Conservation (phyloP, 805 yeast genomes). For the Candida germanica region DNA sequence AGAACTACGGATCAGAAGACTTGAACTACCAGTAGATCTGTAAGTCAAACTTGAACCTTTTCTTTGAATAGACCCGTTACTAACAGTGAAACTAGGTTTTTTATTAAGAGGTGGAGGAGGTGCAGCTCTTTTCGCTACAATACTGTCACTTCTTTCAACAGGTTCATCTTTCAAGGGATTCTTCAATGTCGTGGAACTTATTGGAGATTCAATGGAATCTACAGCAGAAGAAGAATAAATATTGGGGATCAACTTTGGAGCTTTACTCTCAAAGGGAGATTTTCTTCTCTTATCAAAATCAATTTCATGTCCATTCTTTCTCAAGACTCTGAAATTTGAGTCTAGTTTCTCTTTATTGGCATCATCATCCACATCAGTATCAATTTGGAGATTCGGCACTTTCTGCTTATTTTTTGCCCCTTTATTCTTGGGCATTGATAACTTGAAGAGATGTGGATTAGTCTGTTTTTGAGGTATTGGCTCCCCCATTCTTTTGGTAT, state of each 20-base stretch:
- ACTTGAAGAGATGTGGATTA: slow-evolving; percentile 9
- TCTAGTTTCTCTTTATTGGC: not conserved
- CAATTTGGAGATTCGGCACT: slow-evolving; percentile 14
- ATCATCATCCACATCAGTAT: slow-evolving; percentile 6
- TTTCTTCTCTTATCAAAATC: slow-evolving; percentile 78
- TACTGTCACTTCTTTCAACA: slow-evolving; percentile 18
- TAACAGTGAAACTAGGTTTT: slow-evolving; percentile 9
- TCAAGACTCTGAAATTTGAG: slow-evolving; percentile 53
- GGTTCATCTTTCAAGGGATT: slow-evolving; percentile 24
- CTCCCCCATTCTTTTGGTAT: not conserved
- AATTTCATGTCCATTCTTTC: slow-evolving; percentile 67
- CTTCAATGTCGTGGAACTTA: slow-evolving; percentile 32
- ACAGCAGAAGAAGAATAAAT: slow-evolving; percentile 32
- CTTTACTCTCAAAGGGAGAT: slow-evolving; percentile 60
- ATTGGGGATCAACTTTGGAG: slow-evolving; percentile 39
- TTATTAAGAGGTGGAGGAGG: slow-evolving; percentile 59
- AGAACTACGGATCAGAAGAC: slow-evolving; percentile 8
- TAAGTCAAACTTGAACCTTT: slow-evolving; percentile 8
- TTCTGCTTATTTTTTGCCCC: slow-evolving; percentile 6
- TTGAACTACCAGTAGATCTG: slow-evolving; percentile 11
- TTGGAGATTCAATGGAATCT: slow-evolving; percentile 27
- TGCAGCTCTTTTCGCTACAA: slow-evolving; percentile 68
- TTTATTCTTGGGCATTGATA: slow-evolving; percentile 12
- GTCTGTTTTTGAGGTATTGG: not conserved
- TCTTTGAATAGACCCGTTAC: slow-evolving; percentile 4